A percentile compares a stretch with the other conserved stretches of the same genome.
Evolutionary conservation across 257 asterid genomes (phyloP).

Genomic region (Verbena officinalis): DNA sequence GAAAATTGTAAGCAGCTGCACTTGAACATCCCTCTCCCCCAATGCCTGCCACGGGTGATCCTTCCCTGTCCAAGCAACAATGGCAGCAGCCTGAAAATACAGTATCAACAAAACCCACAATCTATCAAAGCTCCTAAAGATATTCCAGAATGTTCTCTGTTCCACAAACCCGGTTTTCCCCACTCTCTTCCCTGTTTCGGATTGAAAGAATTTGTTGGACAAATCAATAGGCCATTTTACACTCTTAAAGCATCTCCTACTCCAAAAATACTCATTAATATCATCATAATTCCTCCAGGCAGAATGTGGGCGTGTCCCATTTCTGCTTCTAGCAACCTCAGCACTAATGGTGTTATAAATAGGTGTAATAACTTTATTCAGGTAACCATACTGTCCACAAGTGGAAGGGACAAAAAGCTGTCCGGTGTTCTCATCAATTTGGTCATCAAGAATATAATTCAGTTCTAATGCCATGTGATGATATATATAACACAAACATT

Average conservation of each 20-base stretch:
- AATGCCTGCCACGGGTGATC: constrained; percentile 82
- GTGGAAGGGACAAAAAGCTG: constrained; percentile 69
- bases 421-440: constrained; percentile 69
- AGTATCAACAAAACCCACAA: constrained; percentile 87
- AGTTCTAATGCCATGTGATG: constrained; percentile 92
- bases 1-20: constrained; percentile 74
- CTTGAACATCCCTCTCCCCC: constrained; percentile 71
- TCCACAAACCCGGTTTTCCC: constrained; percentile 97
- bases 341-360: constrained; percentile 60
- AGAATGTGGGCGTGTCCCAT: constrained; percentile 93
- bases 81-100: constrained; percentile 84
- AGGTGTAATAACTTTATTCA: constrained; percentile 65
- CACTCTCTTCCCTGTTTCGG: constrained; percentile 56
- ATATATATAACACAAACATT: constrained; percentile 84
- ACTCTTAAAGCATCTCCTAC: constrained; percentile 76
- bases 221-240: constrained; percentile 84
- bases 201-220: constrained; percentile 53
- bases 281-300: constrained; percentile 99
- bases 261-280: constrained; percentile 93
- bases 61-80: constrained; percentile 81
- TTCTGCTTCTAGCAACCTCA: constrained; percentile 87
- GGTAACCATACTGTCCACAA: constrained; percentile 66
- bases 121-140: constrained; percentile 90
- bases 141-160: constrained; percentile 95
- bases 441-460: constrained; percentile 75